Percentiles rank a stretch among this genome's conserved stretches.
Evolutionary conservation across 2,329 filamentous ascomycete genomes (phyloP).

Genomic region (Colletotrichum higginsianum): DNA sequence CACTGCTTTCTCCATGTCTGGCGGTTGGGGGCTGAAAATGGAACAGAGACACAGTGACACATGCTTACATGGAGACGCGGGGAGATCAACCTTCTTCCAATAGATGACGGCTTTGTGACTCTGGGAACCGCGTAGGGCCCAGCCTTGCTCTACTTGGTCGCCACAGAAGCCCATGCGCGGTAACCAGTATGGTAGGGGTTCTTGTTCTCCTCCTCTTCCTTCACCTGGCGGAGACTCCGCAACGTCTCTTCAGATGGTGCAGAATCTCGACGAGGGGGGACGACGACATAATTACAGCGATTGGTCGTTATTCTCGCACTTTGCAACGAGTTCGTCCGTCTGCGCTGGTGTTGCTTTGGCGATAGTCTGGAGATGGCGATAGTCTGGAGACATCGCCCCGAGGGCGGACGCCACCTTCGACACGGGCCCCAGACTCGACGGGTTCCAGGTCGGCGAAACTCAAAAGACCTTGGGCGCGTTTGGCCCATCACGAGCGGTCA

Average conservation of each 20-base stretch:
- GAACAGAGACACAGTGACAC: not conserved
- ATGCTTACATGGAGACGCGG: too few species aligned
- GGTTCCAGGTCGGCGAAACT: constrained; percentile 21
- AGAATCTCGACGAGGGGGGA: not conserved
- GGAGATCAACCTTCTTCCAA: too few species aligned
- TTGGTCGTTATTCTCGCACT: constrained; percentile 10
- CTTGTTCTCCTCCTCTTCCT: not conserved
- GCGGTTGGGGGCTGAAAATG: not conserved
- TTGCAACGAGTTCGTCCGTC: not conserved
- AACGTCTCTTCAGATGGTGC: not conserved
- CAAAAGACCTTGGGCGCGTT: not conserved
- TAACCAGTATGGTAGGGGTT: not conserved
- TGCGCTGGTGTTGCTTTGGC: not conserved
- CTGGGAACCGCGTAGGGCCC: too few species aligned
- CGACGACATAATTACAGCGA: constrained; percentile 22
- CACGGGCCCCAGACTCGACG: constrained; percentile 7
- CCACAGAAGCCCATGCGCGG: not conserved
- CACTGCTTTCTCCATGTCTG: not conserved
- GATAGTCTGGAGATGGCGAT: not conserved
- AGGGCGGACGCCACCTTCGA: not conserved
- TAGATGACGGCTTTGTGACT: too few species aligned
- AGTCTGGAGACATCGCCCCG: not conserved
- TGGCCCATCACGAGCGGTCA: constrained; percentile 7
- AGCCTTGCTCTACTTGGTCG: too few species aligned
- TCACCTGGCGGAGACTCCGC: constrained; percentile 5